Evolutionary conservation across 192 early-diverging fungal species (phyloP).

Genomic region (Rhizophlyctis rosea): DNA sequence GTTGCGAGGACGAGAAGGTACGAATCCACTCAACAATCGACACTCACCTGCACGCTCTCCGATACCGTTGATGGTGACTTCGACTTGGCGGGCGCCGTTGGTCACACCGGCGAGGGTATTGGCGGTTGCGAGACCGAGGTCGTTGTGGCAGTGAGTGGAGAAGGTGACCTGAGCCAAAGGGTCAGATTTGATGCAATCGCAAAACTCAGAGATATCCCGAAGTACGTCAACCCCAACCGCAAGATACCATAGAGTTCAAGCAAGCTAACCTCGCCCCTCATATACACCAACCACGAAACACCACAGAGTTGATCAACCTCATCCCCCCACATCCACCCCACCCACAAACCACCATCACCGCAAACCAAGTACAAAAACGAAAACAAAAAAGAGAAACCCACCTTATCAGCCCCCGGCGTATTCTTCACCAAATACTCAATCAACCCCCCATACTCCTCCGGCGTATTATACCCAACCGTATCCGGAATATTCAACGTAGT

Average conservation of each 20-base stretch:
- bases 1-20: not conserved
- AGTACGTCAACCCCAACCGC: too few species aligned
- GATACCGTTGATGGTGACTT: constrained; percentile 97
- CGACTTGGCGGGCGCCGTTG: constrained; percentile 93
- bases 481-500: constrained; percentile 98
- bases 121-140: constrained; percentile 93
- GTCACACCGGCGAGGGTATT: constrained; percentile 88
- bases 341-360: too few species aligned
- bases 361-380: too few species aligned
- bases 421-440: constrained; percentile 79
- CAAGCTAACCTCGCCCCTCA: too few species aligned
- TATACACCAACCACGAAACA: too few species aligned
- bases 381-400: constrained; percentile 13
- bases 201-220: not conserved
- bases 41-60: constrained; percentile 85
- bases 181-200: not conserved
- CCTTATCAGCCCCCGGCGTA: constrained; percentile 66
- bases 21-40: too few species aligned
- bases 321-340: too few species aligned
- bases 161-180: constrained; percentile 54
- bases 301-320: too few species aligned
- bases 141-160: constrained; percentile 98
- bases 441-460: constrained; percentile 82
- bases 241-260: too few species aligned
- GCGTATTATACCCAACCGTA: constrained; percentile 94